A percentile compares a stretch with the other conserved stretches of the same genome.
phyloP scores from a whole-genome alignment of 306 rosid genomes.

The Cicer yamashitae region DNA sequence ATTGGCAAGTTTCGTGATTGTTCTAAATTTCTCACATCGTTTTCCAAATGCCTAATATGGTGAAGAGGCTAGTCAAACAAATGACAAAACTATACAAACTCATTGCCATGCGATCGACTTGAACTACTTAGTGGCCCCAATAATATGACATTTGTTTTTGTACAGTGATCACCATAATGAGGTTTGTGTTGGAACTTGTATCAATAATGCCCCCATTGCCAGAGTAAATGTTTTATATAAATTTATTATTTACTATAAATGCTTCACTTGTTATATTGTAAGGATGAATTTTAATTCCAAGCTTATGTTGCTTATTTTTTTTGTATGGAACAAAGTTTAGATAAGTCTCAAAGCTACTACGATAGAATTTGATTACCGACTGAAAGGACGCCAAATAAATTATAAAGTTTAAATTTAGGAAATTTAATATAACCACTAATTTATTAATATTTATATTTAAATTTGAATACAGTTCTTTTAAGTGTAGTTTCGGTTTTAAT shows the following conservation, averaged over 20 bases:
- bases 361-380: no score
- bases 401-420: no score
- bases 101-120: conserved; percentile 41
- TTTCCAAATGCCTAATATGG: conserved; percentile 52
- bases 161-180: conserved; percentile 55
- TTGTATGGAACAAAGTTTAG: no score
- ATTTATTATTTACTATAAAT: conserved; percentile 39
- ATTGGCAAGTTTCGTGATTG: conserved; percentile 59
- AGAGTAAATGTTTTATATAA: conserved; percentile 42
- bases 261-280: conserved; percentile 32
- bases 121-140: conserved; percentile 52
- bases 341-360: no score
- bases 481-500: no score
- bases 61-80: conserved; percentile 57
- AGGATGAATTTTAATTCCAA: conserved; percentile 39
- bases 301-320: conserved; percentile 3
- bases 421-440: no score
- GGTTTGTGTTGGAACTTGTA: conserved; percentile 65
- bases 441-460: no score
- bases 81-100: conserved; percentile 44
- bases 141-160: conserved; percentile 40
- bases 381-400: no score
- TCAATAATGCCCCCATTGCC: conserved; percentile 53
- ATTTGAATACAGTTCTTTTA: no score
- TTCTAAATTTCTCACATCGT: conserved; percentile 56